Percentiles rank a stretch among this genome's conserved stretches.
Evolutionary conservation across 331 rosid species (phyloP).

Genomic region (Arachis monticola): DNA sequence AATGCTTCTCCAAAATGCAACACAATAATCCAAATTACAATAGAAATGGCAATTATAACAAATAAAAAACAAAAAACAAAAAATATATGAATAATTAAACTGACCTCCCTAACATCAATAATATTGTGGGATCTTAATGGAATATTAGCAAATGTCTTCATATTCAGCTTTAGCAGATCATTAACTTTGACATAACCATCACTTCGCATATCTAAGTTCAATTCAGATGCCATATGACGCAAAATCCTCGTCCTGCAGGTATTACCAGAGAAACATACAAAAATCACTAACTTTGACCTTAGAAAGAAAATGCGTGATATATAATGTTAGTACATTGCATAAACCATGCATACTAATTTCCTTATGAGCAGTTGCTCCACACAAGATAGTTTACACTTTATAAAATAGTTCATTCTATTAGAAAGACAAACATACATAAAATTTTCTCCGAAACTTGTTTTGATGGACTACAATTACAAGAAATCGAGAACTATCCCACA

Average conservation of each 20-base stretch:
- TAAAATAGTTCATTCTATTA: conserved; percentile 6
- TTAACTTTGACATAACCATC: conserved; percentile 82
- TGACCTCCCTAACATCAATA: conserved; percentile 85
- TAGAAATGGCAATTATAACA: conserved; percentile 10
- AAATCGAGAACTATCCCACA: not conserved
- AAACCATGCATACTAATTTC: not conserved
- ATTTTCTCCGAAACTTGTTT: not conserved
- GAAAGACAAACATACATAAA: conserved; percentile 3
- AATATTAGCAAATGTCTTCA: conserved; percentile 78
- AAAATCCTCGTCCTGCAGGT: conserved; percentile 75
- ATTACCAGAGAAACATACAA: conserved; percentile 12
- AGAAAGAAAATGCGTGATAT: not conserved
- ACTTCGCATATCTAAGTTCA: conserved; percentile 71
- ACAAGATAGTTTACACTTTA: conserved; percentile 5
- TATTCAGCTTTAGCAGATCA: conserved; percentile 69
- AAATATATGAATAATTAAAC: conserved; percentile 28
- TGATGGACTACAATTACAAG: conserved; percentile 4
- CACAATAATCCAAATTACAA: conserved; percentile 21
- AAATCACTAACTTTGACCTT: not conserved
- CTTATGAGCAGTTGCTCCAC: not conserved
- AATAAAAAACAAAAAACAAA: not conserved
- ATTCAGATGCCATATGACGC: conserved; percentile 88
- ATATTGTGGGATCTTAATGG: conserved; percentile 74
- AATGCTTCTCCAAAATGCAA: conserved; percentile 15
- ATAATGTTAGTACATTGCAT: not conserved